phyloP scores from a whole-genome alignment of 148 eudicot species.

The Dysphania ambrosioides region DNA sequence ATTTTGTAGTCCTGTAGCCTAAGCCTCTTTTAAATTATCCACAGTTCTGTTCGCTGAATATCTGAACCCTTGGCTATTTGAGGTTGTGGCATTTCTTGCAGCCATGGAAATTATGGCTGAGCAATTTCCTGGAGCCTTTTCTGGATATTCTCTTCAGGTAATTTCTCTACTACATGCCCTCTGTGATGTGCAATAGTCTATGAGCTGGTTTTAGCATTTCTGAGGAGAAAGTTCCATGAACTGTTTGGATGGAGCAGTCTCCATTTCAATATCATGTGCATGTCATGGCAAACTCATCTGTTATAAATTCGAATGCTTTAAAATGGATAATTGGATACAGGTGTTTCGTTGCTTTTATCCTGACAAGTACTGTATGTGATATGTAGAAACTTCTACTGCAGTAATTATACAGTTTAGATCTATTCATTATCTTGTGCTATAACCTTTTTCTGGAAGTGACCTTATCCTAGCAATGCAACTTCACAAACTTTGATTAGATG shows the following conservation, averaged over 20 bases:
- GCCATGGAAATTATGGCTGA: conserved; percentile 94
- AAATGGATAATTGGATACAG: not conserved
- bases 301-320: not conserved
- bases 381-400: not conserved
- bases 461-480: not conserved
- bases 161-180: not conserved
- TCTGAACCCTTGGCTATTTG: conserved; percentile 18
- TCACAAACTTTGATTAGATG: not conserved
- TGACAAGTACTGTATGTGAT: not conserved
- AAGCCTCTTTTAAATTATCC: not conserved
- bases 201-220: not conserved
- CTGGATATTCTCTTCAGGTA: conserved; percentile 79
- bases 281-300: not conserved
- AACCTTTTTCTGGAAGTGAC: not conserved
- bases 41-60: conserved; percentile 8
- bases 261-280: not conserved
- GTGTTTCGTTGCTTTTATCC: not conserved
- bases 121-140: conserved; percentile 91
- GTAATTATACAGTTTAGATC: not conserved
- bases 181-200: not conserved
- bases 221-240: not conserved
- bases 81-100: conserved; percentile 98
- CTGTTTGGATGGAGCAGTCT: not conserved
- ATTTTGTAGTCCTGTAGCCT: not conserved
- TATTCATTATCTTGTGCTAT: not conserved